Conservation (phyloP, 805 yeast species). For the Candida rishiriensis region DNA sequence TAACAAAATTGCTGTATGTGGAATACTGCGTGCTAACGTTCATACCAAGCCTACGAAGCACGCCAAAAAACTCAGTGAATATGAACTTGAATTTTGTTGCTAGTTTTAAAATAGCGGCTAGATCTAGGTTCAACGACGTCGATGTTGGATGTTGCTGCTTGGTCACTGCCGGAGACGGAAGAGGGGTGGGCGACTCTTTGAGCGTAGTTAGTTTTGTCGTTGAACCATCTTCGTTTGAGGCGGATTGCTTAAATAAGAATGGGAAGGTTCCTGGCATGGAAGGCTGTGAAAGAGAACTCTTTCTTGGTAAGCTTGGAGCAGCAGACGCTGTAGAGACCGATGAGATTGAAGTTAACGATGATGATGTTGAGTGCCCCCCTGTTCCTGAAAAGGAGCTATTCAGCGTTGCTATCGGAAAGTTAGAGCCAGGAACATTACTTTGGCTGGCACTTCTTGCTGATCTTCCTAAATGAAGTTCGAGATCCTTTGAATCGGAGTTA, state of each 20-base stretch:
- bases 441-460: constrained; percentile 14
- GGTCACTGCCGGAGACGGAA: neutral
- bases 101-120: constrained; percentile 12
- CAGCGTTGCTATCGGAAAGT: neutral
- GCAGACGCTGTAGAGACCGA: constrained; percentile 4
- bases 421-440: constrained; percentile 3
- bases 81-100: constrained; percentile 21
- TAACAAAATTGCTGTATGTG: constrained; percentile 13
- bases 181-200: constrained; percentile 10
- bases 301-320: constrained; percentile 11
- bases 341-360: constrained; percentile 5
- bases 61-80: constrained; percentile 15
- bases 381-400: constrained; percentile 2
- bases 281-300: constrained; percentile 13
- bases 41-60: constrained; percentile 13
- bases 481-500: constrained; percentile 18
- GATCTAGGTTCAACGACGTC: constrained; percentile 2
- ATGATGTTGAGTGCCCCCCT: constrained; percentile 3
- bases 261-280: constrained; percentile 1
- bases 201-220: constrained; percentile 11
- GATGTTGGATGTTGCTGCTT: neutral
- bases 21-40: constrained; percentile 9
- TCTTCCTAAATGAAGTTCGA: constrained; percentile 17
- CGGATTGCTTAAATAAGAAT: constrained; percentile 2
- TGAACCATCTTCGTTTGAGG: neutral